Evolutionary conservation across 352 stramenopile species (phyloP).

Genomic region (Aphanomyces stellatus): DNA sequence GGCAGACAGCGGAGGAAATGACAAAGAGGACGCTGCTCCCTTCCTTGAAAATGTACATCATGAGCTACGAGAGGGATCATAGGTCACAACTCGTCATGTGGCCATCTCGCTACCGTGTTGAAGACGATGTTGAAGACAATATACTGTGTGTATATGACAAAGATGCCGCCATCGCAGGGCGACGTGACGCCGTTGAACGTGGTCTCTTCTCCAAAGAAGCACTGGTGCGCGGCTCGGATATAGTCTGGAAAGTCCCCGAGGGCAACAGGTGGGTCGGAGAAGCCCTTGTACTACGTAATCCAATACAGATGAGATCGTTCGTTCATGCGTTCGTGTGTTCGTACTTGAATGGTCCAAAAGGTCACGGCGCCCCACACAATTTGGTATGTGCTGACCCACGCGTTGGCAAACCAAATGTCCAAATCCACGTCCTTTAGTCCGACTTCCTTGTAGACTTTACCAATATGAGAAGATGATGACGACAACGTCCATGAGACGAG

Average conservation of each 20-base stretch:
- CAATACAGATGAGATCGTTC: neutral
- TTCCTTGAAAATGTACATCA: slow-evolving; percentile 87
- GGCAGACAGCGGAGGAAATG: slow-evolving; percentile 70
- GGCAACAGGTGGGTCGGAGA: slow-evolving; percentile 65
- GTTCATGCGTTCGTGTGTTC: no score
- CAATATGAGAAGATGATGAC: neutral
- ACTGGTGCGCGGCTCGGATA: slow-evolving; percentile 53
- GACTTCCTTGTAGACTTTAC: slow-evolving; percentile 79
- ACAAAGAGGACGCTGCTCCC: slow-evolving; percentile 83
- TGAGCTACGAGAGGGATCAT: slow-evolving; percentile 37
- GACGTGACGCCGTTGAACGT: slow-evolving; percentile 51
- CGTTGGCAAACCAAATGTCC: slow-evolving; percentile 84
- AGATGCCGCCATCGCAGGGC: slow-evolving; percentile 52
- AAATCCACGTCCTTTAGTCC: slow-evolving; percentile 80
- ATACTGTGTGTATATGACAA: slow-evolving; percentile 72
- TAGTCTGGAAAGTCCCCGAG: slow-evolving; percentile 67
- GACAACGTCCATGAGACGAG: neutral
- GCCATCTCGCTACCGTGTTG: slow-evolving; percentile 27
- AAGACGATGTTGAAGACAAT: slow-evolving; percentile 84
- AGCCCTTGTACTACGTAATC: slow-evolving; percentile 44
- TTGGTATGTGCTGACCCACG: slow-evolving; percentile 81
- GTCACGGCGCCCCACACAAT: slow-evolving; percentile 54
- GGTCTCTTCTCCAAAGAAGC: slow-evolving; percentile 63
- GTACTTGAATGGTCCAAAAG: slow-evolving; percentile 63
- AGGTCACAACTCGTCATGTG: neutral